Percentiles rank a stretch among this genome's conserved stretches.
These are phyloP conservation scores for Whalleya microplaca DNA, from an alignment of 2,329 filamentous ascomycete species.

Conservation along the genomic window DNA sequence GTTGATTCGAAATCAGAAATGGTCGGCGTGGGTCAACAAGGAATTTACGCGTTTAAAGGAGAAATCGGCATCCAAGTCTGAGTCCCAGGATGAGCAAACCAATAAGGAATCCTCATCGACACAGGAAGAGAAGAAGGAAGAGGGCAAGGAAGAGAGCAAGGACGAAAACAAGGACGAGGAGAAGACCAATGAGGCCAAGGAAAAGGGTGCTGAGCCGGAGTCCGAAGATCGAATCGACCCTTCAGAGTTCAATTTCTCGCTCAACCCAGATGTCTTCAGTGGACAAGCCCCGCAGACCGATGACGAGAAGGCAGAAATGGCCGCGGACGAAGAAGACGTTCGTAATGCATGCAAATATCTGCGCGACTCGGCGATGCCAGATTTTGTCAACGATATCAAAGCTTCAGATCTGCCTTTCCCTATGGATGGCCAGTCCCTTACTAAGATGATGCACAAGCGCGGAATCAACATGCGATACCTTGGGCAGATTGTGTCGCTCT, in stretches of 20 bases:
- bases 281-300: conserved; percentile 89
- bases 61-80: conserved; percentile 40
- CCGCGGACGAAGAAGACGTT: conserved; percentile 85
- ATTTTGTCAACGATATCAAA: conserved; percentile 81
- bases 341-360: conserved; percentile 81
- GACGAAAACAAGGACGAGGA: conserved; percentile 31
- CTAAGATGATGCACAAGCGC: conserved; percentile 88
- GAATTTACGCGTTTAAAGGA: conserved; percentile 66
- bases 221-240: conserved; percentile 78
- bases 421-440: conserved; percentile 95
- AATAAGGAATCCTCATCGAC: conserved; percentile 8
- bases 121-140: conserved; percentile 7
- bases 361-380: conserved; percentile 77
- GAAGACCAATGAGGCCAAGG: conserved; percentile 38
- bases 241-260: conserved; percentile 80
- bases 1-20: conserved; percentile 79
- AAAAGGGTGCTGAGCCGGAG: conserved; percentile 41
- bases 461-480: conserved; percentile 97
- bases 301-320: conserved; percentile 83
- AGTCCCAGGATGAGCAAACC: conserved; percentile 40
- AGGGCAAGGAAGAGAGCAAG: conserved; percentile 38
- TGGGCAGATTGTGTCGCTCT: conserved; percentile 77
- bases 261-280: conserved; percentile 96
- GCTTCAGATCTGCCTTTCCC: conserved; percentile 96
- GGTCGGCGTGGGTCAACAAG: conserved; percentile 84